Conservation (phyloP, 1,284 basidiomycete genomes). For the Fomitopsis palustris region DNA sequence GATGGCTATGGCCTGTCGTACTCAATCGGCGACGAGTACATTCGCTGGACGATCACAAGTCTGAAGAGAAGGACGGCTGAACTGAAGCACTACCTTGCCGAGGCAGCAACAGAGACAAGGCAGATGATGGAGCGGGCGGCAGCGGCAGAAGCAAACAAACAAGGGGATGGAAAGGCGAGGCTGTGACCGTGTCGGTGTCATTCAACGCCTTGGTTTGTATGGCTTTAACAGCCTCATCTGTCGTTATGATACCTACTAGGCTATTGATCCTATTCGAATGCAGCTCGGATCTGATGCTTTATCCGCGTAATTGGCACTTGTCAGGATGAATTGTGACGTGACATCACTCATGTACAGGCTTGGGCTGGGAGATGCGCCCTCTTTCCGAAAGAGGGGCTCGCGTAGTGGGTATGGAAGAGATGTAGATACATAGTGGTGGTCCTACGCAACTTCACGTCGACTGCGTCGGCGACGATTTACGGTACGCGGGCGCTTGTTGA, state of each 20-base stretch:
- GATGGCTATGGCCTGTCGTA: slow-evolving; percentile 96
- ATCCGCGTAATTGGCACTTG: no score
- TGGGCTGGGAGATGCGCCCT: no score
- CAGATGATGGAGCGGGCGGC: slow-evolving; percentile 72
- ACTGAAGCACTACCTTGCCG: slow-evolving; percentile 70
- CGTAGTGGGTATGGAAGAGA: no score
- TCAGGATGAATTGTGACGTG: no score
- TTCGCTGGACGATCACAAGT: slow-evolving; percentile 93
- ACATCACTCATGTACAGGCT: no score
- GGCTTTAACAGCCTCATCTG: not conserved
- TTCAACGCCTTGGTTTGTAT: not conserved
- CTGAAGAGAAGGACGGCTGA: slow-evolving; percentile 62
- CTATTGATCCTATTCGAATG: no score
- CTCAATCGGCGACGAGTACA: slow-evolving; percentile 82
- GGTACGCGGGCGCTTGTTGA: no score
- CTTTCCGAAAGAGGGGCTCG: no score
- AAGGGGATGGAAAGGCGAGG: slow-evolving; percentile 25
- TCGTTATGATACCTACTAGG: not conserved
- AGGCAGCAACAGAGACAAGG: slow-evolving; percentile 77
- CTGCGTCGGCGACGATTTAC: no score
- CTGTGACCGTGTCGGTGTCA: slow-evolving; percentile 16
- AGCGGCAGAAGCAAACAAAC: slow-evolving; percentile 26
- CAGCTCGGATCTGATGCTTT: no score
- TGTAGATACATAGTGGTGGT: no score
- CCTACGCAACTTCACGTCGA: no score